Base-by-base conservation (phyloP, 495 filamentous ascomycete genomes). In the Monascus purpureus region DNA sequence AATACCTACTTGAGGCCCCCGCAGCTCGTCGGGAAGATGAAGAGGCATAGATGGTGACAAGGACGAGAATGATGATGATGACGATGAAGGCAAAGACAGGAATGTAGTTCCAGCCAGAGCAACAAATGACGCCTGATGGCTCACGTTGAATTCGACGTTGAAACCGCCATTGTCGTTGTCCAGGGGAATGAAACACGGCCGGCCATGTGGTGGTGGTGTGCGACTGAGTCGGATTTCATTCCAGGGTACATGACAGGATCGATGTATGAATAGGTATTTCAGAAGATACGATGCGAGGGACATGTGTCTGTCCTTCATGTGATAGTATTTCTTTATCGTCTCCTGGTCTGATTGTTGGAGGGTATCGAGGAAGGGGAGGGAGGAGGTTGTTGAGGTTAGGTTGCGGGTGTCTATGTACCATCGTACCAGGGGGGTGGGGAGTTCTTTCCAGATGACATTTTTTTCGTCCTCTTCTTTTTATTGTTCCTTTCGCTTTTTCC, bases 51-150 rank as follows among this genome's bases (percentile, higher is more conserved):
- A n/a, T n/a, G n/a, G n/a, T n/a, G n/a, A n/a, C n/a, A n/a, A n/a
- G n/a, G n/a, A n/a, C 29, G 1, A 33, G 33, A 15, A 36, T 20
- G 7, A 29, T 9, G 20, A 8, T 18, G 29, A 17, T 18, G 26
- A 33, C 1, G 34, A 16, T 13, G 11, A 41, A 25, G 31, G 49
- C 35, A 51, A 65, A n/a, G n/a, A n/a, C 38, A 42, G 43, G 17
- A 46, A 42, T 15, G 43, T 36, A 1, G 54, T 55, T 22, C 73
- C 76, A 3, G 72, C 65, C 3, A 82, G 45, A 4, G 70, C 67
- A 7, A 88, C 83, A 8, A 93, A 53, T 0, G 81, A 82, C 9
- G 77, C 80, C 50, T 93, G 86, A 47, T 94, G 86, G 32, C 73
- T 80, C 33, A 93, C 80, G 49, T 94, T 94, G 68, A 94, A 93